Evolutionary conservation across 768 basidiomycete genomes (phyloP).

Genomic region (Podaxis sp.): DNA sequence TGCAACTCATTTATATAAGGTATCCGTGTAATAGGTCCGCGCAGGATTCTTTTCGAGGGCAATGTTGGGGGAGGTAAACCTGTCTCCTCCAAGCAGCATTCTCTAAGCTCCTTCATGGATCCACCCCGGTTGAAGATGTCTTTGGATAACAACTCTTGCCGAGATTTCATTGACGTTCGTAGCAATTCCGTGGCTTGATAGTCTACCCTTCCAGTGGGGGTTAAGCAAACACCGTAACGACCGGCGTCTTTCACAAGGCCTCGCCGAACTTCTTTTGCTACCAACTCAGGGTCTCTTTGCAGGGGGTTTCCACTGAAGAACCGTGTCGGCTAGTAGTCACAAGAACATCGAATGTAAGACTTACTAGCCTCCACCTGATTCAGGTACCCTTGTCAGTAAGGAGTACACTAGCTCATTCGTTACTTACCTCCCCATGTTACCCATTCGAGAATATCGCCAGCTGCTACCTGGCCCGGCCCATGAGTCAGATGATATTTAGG

Average conservation of each 20-base stretch:
- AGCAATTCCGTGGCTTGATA: constrained; percentile 14
- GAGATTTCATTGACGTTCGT: constrained; percentile 16
- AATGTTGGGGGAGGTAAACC: constrained; percentile 19
- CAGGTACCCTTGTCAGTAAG: neutral
- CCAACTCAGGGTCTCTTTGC: constrained; percentile 21
- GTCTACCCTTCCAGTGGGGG: constrained; percentile 16
- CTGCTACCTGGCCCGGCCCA: constrained; percentile 7
- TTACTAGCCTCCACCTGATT: constrained; percentile 10
- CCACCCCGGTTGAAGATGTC: constrained; percentile 22
- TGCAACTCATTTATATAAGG: constrained; percentile 17
- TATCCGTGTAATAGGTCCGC: constrained; percentile 18
- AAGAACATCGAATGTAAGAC: neutral
- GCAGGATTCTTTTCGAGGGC: constrained; percentile 19
- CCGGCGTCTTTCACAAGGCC: constrained; percentile 20
- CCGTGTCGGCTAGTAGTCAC: neutral
- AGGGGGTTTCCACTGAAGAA: constrained; percentile 18
- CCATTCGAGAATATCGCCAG: constrained; percentile 25
- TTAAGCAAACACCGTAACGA: constrained; percentile 23
- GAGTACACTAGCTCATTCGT: neutral
- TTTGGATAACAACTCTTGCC: constrained; percentile 15
- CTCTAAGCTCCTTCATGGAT: constrained; percentile 18
- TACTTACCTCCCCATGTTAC: constrained; percentile 25
- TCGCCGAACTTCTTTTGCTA: constrained; percentile 22
- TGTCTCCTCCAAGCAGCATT: constrained; percentile 20
- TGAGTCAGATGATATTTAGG: neutral